Percentiles rank a stretch among this genome's conserved stretches.
phyloP scores from a whole-genome alignment of 306 rosid species.

The Castanea sativa region DNA sequence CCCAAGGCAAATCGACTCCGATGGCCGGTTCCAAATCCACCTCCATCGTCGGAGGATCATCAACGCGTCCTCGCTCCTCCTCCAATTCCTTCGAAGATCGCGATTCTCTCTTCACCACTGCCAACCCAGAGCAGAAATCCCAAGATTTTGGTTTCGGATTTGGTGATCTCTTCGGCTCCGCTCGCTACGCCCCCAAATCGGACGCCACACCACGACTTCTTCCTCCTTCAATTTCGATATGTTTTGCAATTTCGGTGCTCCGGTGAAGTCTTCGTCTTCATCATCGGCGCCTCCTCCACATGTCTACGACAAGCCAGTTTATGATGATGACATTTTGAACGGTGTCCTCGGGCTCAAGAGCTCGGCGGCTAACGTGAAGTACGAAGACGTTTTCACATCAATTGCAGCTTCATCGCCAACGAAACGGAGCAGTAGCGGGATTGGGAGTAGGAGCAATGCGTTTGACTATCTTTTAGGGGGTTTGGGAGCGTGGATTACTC shows the following conservation, averaged over 20 bases:
- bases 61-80: neutral
- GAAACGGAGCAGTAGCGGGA: too few relatives aligned
- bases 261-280: slow-evolving; percentile 41
- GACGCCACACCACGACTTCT: slow-evolving; percentile 34
- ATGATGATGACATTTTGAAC: slow-evolving; percentile 80
- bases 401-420: too few relatives aligned
- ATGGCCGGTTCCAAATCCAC: slow-evolving; percentile 60
- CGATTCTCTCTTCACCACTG: slow-evolving; percentile 36
- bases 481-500: too few relatives aligned
- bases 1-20: slow-evolving; percentile 78
- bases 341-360: slow-evolving; percentile 82
- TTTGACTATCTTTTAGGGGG: too few relatives aligned
- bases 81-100: slow-evolving; percentile 46
- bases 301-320: slow-evolving; percentile 64
- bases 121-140: neutral
- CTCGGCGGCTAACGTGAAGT: slow-evolving; percentile 22
- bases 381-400: too few relatives aligned
- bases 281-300: too few relatives aligned
- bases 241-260: slow-evolving; percentile 37
- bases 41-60: slow-evolving; percentile 9
- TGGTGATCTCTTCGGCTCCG: slow-evolving; percentile 54
- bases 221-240: slow-evolving; percentile 60
- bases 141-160: slow-evolving; percentile 10
- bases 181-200: slow-evolving; percentile 40
- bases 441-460: too few relatives aligned